A percentile compares a stretch with the other conserved stretches of the same genome.
These are phyloP conservation scores for Bombardia bombarda DNA, from an alignment of 495 filamentous ascomycete genomes.

Conservation along the genomic window DNA sequence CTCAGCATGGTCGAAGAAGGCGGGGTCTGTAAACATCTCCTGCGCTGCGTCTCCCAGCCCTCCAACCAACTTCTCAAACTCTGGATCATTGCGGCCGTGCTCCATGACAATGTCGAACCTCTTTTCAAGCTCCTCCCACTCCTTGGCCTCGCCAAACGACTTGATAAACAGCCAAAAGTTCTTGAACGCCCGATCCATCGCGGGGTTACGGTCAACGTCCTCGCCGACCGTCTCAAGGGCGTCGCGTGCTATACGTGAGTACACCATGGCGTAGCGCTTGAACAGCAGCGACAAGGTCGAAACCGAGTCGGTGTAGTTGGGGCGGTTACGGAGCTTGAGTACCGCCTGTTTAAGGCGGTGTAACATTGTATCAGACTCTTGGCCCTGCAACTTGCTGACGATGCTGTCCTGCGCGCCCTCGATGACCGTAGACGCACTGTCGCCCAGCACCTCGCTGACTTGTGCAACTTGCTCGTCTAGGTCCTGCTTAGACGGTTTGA, in stretches of 20 bases:
- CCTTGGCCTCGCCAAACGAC: constrained; percentile 63
- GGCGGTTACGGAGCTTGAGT: constrained; percentile 61
- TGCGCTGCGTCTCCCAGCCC: constrained; percentile 66
- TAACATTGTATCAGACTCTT: constrained; percentile 64
- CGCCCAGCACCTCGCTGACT: constrained; percentile 53
- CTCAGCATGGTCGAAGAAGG: constrained; percentile 65
- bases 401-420: constrained; percentile 57
- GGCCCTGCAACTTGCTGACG: constrained; percentile 57
- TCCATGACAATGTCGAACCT: constrained; percentile 59
- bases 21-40: constrained; percentile 77
- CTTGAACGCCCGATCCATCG: constrained; percentile 63
- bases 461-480: constrained; percentile 55
- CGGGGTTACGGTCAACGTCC: constrained; percentile 63
- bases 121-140: constrained; percentile 69
- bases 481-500: constrained; percentile 49
- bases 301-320: constrained; percentile 79
- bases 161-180: constrained; percentile 73
- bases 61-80: constrained; percentile 71
- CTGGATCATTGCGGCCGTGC: constrained; percentile 68
- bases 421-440: constrained; percentile 58
- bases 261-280: constrained; percentile 67
- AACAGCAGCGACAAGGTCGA: constrained; percentile 68
- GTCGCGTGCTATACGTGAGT: constrained; percentile 61
- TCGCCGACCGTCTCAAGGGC: constrained; percentile 55
- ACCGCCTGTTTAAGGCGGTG: constrained; percentile 70